A percentile compares a stretch with the other conserved stretches of the same genome.
phyloP scores from a whole-genome alignment of 1,139 yeast genomes.

The Magnusiomyces ingens region DNA sequence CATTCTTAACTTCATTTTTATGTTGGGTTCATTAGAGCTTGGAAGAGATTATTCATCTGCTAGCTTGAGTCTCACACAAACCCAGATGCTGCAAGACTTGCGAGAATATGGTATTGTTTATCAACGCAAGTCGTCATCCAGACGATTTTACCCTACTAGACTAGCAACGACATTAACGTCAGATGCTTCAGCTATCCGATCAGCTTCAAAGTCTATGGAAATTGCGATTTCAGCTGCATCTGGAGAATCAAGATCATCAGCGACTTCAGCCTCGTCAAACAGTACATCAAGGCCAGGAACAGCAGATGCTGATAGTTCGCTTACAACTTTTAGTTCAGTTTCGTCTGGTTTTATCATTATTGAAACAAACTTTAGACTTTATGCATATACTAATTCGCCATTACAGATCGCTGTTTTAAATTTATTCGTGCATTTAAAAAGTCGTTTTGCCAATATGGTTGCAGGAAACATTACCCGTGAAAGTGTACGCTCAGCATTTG shows the following conservation, averaged over 20 bases:
- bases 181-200: conserved; percentile 42
- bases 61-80: conserved; percentile 72
- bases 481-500: conserved; percentile 74
- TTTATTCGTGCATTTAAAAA: conserved; percentile 73
- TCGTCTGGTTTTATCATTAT: conserved; percentile 66
- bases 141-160: conserved; percentile 81
- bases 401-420: conserved; percentile 89
- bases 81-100: conserved; percentile 80
- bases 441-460: conserved; percentile 87
- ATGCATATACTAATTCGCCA: conserved; percentile 93
- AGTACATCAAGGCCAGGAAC: conserved; percentile 7
- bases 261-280: conserved; percentile 14
- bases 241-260: conserved; percentile 15
- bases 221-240: conserved; percentile 20
- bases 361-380: conserved; percentile 88
- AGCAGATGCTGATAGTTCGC: conserved; percentile 17
- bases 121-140: conserved; percentile 55
- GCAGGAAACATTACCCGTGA: conserved; percentile 92
- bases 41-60: conserved; percentile 78
- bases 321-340: conserved; percentile 21
- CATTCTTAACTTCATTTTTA: conserved; percentile 84
- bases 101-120: conserved; percentile 89
- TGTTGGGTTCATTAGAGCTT: conserved; percentile 84
- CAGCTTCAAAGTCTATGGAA: conserved; percentile 28
- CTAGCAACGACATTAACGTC: conserved; percentile 87